Base-by-base conservation (phyloP, 305 asterid species). In the Rubia peregrina region DNA sequence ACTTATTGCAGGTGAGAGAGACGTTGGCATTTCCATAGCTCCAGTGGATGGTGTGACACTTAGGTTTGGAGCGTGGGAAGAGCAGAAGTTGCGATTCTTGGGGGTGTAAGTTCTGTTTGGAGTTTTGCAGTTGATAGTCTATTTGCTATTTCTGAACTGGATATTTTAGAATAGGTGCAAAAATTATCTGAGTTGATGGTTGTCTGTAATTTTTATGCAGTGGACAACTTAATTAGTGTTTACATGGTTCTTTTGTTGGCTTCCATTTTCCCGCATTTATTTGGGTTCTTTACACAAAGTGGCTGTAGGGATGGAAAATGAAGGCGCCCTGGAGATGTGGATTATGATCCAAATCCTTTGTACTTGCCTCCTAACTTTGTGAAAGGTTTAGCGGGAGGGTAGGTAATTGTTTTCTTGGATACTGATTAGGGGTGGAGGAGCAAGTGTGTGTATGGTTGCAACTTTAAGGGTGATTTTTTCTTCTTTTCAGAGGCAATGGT, bases 401-500 rank as follows among this genome's bases (percentile, higher is more conserved):
- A 94, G 95, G 98, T 94, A 84, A 77, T 83, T 65, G 24, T 80
- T 65, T 59, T 74, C 69, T 73, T 69, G 75, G 43, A 65, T 56
- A 68, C 48, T 53, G 81, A 44, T 7, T 56, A 7, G 61, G 61
- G 0, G 30, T 56, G 61, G 70, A 16, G 41, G 48, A 9, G 21
- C 56, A 16, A 49, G 46, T 46, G 13, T 56, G 48, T 71, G 12
- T 42, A 24, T 76, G 12, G 24, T 36, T 61, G 48, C n/a, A 40
- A 73, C 26, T 65, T 48, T 79, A 49, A 73, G 70, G 71, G 76
- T 40, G 44, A 57, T 57, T 42, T 85, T 61, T 78, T 70, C 30
- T 70, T 69, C 67, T 68, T 74, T 71, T 69, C 81, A 94, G 99
- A 90, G 97, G 82, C 99, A 94, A 90, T 94, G 99, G 99, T 94